Evolutionary conservation across 1,139 yeast genomes (phyloP), one percentile per base, ranked within the genome.

Genomic region (Sugiyamaella neomexicana): DNA sequence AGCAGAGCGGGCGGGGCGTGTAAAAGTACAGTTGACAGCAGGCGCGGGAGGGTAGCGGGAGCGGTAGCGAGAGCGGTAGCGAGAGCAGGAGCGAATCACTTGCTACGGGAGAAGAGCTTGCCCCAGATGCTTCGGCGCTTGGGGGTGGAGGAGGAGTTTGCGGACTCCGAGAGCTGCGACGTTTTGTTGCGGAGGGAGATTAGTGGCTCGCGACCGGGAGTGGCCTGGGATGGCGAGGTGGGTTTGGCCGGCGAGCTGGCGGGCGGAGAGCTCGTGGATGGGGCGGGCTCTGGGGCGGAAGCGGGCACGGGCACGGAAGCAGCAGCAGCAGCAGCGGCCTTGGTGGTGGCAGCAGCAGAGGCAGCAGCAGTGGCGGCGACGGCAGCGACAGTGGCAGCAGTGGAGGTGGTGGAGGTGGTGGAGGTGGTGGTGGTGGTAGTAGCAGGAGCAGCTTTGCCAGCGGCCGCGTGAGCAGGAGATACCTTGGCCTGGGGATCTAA

Each of bases 391-490:
- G 55, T 50, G 10, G 44, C 44, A n/a, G 44, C 44, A 6, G 43
- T 15, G 9, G 50, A 23, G 17, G 29, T 43, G 8, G 36, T 23
- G 15, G 25, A 6, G 6, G 48, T 42, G 2, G 16, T 17, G 12
- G 20, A 42, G 48, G 48, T n/a, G n/a, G 9, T n/a, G n/a, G 46
- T 34, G n/a, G 43, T 29, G 27, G 53, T 23, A 12, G 23, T 46
- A 8, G 50, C 25, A n/a, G 56, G 52, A 13, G 60, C 58, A n/a
- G 60, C 60, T 27, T 34, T 41, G 23, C 40, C 53, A 20, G 48
- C 41, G 1, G 25, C 36, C 9, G 47, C 48, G 13, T 25, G 51
- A 8, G 50, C 16, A 41, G 46, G 25, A 8, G 39, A 38, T 16
- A 17, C 15, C 25, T 25, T 42, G 23, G 48, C 38, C 25, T 25